A percentile compares a stretch with the other conserved stretches of the same genome.
phyloP scores from a whole-genome alignment of 768 basidiomycete species.

The Boletus subcaerulescens region DNA sequence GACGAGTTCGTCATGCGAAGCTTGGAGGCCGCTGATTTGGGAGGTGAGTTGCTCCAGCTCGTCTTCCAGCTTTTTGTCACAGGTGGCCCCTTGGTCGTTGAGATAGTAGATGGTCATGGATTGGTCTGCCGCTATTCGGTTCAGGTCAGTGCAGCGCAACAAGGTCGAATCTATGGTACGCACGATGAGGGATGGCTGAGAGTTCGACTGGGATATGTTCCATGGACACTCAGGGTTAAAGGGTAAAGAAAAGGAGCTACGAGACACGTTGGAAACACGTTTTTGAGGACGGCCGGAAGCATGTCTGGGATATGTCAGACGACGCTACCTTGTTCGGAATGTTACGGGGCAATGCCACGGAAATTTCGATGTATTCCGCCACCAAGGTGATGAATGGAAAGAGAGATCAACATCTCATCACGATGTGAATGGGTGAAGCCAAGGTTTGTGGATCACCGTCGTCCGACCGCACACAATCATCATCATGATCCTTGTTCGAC shows the following conservation, averaged over 20 bases:
- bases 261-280: slow-evolving; percentile 32
- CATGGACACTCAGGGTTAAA: slow-evolving; percentile 26
- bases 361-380: slow-evolving; percentile 15
- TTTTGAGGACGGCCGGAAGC: slow-evolving; percentile 13
- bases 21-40: slow-evolving; percentile 27
- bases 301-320: slow-evolving; percentile 18
- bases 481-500: background rate
- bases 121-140: slow-evolving; percentile 4
- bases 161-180: background rate
- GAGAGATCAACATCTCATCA: background rate
- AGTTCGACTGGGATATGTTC: slow-evolving; percentile 20
- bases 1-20: slow-evolving; percentile 29
- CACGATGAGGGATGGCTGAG: slow-evolving; percentile 20
- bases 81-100: slow-evolving; percentile 10
- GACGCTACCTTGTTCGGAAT: slow-evolving; percentile 21
- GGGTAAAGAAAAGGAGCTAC: slow-evolving; percentile 16
- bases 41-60: slow-evolving; percentile 26
- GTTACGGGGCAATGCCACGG: slow-evolving; percentile 13
- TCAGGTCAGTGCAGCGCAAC: slow-evolving; percentile 2
- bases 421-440: slow-evolving; percentile 8
- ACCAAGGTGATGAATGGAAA: slow-evolving; percentile 7
- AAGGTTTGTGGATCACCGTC: slow-evolving; percentile 5
- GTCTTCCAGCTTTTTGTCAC: slow-evolving; percentile 9
- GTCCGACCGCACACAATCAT: too few species aligned
- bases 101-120: slow-evolving; percentile 28